Base-by-base conservation (phyloP, 805 yeast genomes). In the Saccharomycopsis vini region DNA sequence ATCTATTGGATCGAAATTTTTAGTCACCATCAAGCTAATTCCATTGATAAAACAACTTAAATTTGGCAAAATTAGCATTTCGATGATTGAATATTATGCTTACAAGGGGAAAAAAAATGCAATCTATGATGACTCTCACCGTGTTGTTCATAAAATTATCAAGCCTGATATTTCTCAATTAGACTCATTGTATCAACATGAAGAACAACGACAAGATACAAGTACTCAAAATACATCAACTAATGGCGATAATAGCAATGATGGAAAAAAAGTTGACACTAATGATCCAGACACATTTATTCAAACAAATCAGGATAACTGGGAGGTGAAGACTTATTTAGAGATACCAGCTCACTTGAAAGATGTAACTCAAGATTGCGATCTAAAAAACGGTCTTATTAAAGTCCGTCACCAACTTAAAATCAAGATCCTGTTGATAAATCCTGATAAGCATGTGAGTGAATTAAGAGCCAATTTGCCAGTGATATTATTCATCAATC, bases 401-500 rank as follows among this genome's bases (percentile, higher is more conserved):
- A 86, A 86, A 59, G 89, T 90, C 12, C 75, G 94, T 44, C 98
- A 92, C 64, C 88, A 88, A 62, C 62, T 92, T 44, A 84, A 87
- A 56, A 83, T 89, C 58, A 78, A 75, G 12, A 75, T 92, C 47
- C 79, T 84, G 1, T 67, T 92, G 49, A 61, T 75, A 29, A 90
- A 90, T 57, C 81, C 92, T 0, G 97, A 87, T 60, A 20, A 10
- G 2, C 97, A 92, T 58, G 78, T 81, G 3, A 85, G 95, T 1
- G 97, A 89, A 61, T 67, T 90, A 40, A 69, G 97, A 29, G 97
- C 97, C 0, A 80, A 95, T 0, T 66, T 90, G 49, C 97, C 97
- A 0, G 68, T 90, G 4, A 73, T 71, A 24, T 59, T 86, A 28
- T 85, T 80, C 60, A 79, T 86, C 16, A 73, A 80, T 7, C 96